Conservation (phyloP, 139 green algal species). For the Tetradesmus lagerheimii region DNA sequence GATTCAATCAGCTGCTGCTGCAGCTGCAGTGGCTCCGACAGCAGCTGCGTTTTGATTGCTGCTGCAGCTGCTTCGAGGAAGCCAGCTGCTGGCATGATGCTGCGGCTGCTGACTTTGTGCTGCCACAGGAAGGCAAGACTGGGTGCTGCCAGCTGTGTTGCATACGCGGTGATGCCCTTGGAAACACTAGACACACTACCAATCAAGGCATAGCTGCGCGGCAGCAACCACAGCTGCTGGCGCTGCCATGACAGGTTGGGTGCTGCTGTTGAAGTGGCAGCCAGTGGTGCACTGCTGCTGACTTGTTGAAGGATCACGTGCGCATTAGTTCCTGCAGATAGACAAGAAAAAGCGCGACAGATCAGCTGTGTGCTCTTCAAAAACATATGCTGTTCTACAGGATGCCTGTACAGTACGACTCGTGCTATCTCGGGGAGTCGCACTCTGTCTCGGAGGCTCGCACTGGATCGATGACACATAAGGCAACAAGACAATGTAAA, state of each 20-base stretch:
- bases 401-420: no score
- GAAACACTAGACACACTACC: background rate
- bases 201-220: background rate
- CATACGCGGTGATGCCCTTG: background rate
- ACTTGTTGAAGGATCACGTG: slow-evolving; percentile 60
- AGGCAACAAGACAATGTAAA: no score
- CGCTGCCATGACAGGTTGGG: background rate
- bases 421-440: no score
- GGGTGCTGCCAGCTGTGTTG: background rate
- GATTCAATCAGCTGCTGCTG: background rate
- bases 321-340: slow-evolving; percentile 80
- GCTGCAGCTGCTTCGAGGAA: slow-evolving; percentile 67
- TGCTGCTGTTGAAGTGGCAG: background rate
- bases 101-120: slow-evolving; percentile 66
- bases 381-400: no score
- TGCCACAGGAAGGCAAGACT: slow-evolving; percentile 67
- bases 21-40: background rate
- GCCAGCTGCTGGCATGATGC: slow-evolving; percentile 74
- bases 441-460: no score
- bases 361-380: no score
- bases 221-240: slow-evolving; percentile 30
- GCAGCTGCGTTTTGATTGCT: background rate
- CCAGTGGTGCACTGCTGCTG: background rate
- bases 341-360: no score
- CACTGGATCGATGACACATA: no score